Base-by-base conservation (phyloP, 2,329 filamentous ascomycete species). In the Claviceps sp. region DNA sequence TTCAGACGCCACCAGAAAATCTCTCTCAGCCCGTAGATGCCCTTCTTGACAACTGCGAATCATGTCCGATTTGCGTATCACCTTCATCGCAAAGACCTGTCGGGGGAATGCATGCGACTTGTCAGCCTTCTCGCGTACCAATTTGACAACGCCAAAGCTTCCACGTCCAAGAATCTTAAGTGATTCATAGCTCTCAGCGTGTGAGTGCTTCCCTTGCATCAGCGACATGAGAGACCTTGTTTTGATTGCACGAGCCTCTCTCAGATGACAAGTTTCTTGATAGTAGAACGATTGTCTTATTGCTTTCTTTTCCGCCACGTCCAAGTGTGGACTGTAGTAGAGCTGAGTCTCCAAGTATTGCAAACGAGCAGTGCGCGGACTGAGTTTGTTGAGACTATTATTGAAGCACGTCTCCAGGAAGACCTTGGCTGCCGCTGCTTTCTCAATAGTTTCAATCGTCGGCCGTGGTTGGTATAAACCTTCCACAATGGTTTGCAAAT, bases 61-160 rank as follows among this genome's bases (percentile, higher is more conserved):
- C 90, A 96, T 97, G 52, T 88, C 83, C 1, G 88, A 88, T 64
- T 98, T 98, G 53, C 86, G 82, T 58, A 97, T 97, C 36, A 95
- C 86, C 64, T 97, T 97, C 91, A 97, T 96, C 14, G 93, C 93
- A 64, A 85, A 97, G 0, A 95, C 81, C 52, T 85, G 77, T 11
- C 61, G 59, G 4, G 62, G 54, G 26, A 58, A 60, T 44, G 57
- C 54, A 56, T 65, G 58, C 2, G 57, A 60, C 0, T 58, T 50
- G n/a, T 59, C 60, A 17, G 58, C 50, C 56, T 72, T 84, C 63
- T 90, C 85, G 52, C 82, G 82, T 2, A 97, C 90, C 38, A 98
- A 74, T 45, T 85, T 80, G 16, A 98, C 93, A 23, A 95, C 83
- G 0, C 93, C 91, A 67, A 97, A 98, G 62, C 90, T 96, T 8